Conservation (phyloP, 2,329 filamentous ascomycete species). For the Helotiales sp. region DNA sequence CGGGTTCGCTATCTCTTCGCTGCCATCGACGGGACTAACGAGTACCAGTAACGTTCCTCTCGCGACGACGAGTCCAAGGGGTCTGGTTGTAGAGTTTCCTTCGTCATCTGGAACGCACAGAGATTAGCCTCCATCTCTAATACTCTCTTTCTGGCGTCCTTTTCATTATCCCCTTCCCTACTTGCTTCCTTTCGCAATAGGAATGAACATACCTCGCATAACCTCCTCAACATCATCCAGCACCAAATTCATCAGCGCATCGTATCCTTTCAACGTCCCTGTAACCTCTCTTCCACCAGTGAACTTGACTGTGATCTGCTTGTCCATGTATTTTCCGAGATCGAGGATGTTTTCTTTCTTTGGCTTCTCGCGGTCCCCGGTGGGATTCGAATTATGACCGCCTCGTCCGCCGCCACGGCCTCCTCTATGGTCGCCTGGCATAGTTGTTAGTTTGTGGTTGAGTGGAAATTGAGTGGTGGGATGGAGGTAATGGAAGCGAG, state of each 20-base stretch:
- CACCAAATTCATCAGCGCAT: conserved; percentile 97
- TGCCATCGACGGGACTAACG: conserved; percentile 90
- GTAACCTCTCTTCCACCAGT: conserved; percentile 90
- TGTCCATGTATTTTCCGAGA: conserved; percentile 94
- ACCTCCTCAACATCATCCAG: conserved; percentile 91
- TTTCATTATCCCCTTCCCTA: too few relatives aligned
- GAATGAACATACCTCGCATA: conserved; percentile 67
- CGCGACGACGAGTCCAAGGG: conserved; percentile 76
- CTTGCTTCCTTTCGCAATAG: too few relatives aligned
- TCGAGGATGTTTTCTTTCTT: conserved; percentile 99
- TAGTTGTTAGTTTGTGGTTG: neutral
- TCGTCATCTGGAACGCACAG: conserved; percentile 71
- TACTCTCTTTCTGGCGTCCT: too few relatives aligned
- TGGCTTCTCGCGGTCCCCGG: conserved; percentile 64
- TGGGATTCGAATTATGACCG: conserved; percentile 44
- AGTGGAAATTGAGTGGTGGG: neutral
- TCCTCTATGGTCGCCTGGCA: conserved; percentile 17
- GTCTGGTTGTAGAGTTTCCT: conserved; percentile 74
- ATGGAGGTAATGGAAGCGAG: neutral
- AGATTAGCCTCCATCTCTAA: too few relatives aligned
- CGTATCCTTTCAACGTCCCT: conserved; percentile 90
- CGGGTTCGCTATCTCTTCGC: conserved; percentile 93
- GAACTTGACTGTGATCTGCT: conserved; percentile 93
- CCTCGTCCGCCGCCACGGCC: conserved; percentile 32
- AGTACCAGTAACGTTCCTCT: conserved; percentile 90